Percentiles rank a stretch among this genome's conserved stretches.
phyloP scores from a whole-genome alignment of 306 rosid genomes.

The Gillenia trifoliata region DNA sequence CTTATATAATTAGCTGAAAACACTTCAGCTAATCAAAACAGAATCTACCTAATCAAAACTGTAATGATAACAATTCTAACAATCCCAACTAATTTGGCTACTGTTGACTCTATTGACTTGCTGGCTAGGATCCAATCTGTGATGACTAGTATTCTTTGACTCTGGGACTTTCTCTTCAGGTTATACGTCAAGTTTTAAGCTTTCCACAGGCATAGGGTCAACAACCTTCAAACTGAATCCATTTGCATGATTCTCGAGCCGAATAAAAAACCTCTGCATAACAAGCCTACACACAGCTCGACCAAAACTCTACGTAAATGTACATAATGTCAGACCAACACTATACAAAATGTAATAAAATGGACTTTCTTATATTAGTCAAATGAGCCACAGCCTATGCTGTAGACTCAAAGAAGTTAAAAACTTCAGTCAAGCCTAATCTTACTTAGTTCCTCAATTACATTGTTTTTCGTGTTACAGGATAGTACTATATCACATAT shows the following conservation, averaged over 20 bases:
- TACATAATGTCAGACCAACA: background rate
- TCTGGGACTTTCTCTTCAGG: background rate
- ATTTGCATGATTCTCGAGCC: background rate
- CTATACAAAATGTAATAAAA: background rate
- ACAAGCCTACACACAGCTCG: background rate
- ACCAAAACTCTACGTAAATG: background rate
- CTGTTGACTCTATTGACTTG: background rate
- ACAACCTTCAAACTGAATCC: background rate
- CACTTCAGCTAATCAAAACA: background rate
- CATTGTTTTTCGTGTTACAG: background rate
- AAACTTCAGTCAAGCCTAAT: background rate
- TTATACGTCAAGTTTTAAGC: background rate
- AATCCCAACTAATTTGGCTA: background rate
- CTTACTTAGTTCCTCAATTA: background rate
- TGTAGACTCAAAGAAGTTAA: background rate
- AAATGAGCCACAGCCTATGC: background rate
- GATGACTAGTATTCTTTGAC: background rate
- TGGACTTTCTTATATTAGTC: background rate
- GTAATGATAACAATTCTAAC: background rate
- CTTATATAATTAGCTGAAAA: background rate
- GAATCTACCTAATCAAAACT: background rate
- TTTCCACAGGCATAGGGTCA: background rate
- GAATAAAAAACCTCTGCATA: too few relatives aligned
- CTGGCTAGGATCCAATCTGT: background rate
- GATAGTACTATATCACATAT: background rate